A percentile compares a stretch with the other conserved stretches of the same genome.
Conservation (phyloP, 73 alveolate species). For the Blepharisma stoltei region DNA sequence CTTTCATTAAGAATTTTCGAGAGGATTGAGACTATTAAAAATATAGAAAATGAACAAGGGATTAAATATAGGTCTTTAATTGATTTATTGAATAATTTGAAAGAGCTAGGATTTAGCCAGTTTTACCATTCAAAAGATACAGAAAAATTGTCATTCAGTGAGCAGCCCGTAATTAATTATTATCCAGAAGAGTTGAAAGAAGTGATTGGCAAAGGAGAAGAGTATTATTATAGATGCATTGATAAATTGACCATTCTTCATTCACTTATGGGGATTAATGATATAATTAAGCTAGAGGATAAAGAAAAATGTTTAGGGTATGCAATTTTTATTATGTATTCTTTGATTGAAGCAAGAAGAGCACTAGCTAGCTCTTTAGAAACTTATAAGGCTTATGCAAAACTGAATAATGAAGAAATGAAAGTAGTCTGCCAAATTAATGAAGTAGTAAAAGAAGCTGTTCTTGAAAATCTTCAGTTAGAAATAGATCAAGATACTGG, state of each 20-base stretch:
- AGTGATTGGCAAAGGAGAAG: neutral
- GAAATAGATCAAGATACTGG: too few relatives aligned
- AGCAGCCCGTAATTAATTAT: neutral
- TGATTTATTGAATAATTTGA: conserved; percentile 37
- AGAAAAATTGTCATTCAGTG: neutral
- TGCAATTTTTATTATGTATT: neutral
- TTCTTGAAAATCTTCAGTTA: too few relatives aligned
- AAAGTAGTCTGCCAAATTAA: too few relatives aligned
- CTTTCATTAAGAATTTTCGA: conserved; percentile 33
- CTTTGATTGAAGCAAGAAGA: neutral
- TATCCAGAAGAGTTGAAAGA: too few relatives aligned
- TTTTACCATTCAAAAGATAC: conserved; percentile 27
- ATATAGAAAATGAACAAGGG: conserved; percentile 35
- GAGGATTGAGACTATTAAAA: conserved; percentile 40
- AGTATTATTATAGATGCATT: conserved; percentile 3
- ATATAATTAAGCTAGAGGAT: neutral
- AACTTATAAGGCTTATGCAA: too few relatives aligned
- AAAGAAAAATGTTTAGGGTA: neutral
- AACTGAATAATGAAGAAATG: too few relatives aligned
- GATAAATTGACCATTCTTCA: conserved; percentile 4
- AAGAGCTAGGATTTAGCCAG: conserved; percentile 31
- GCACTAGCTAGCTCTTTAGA: too few relatives aligned
- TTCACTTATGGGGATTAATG: neutral
- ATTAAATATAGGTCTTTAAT: conserved; percentile 43
- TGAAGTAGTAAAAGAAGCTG: too few relatives aligned